A percentile compares a stretch with the other conserved stretches of the same genome.
Evolutionary conservation across 495 filamentous ascomycete species (phyloP).

Genomic region (Tricharina praecox): DNA sequence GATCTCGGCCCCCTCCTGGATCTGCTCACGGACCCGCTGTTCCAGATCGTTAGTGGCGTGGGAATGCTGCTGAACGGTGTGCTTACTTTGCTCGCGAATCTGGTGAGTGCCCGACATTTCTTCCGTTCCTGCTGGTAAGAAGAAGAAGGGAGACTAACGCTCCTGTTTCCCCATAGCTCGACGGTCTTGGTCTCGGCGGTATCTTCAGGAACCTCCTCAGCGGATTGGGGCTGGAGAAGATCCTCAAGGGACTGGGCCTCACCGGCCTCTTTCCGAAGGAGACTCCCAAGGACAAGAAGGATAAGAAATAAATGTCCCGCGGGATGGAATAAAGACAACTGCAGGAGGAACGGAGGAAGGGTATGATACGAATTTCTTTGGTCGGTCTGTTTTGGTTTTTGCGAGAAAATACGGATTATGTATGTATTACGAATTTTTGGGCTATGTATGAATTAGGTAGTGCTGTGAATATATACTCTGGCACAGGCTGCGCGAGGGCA

Average conservation of each 20-base stretch:
- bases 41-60: slow-evolving; percentile 86
- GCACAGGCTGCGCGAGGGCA: no score
- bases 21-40: slow-evolving; percentile 60
- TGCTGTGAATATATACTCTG: no score
- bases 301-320: no score
- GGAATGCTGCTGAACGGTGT: slow-evolving; percentile 72
- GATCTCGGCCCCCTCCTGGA: slow-evolving; percentile 78
- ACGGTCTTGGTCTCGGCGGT: slow-evolving; percentile 70
- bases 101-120: slow-evolving; percentile 29
- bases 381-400: no score
- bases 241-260: slow-evolving; percentile 58
- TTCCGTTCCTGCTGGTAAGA: no score
- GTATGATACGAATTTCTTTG: no score
- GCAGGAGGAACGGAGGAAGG: no score
- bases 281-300: no score
- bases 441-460: no score
- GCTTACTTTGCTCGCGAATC: slow-evolving; percentile 58
- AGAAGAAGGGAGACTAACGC: not conserved
- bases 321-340: no score
- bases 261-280: slow-evolving; percentile 3
- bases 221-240: slow-evolving; percentile 60
- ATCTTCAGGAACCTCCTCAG: slow-evolving; percentile 63
- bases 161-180: slow-evolving; percentile 31
- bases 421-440: no score
- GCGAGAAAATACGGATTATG: no score